phyloP scores from a whole-genome alignment of 1,139 yeast species.

The Suhomyces atakaporum region DNA sequence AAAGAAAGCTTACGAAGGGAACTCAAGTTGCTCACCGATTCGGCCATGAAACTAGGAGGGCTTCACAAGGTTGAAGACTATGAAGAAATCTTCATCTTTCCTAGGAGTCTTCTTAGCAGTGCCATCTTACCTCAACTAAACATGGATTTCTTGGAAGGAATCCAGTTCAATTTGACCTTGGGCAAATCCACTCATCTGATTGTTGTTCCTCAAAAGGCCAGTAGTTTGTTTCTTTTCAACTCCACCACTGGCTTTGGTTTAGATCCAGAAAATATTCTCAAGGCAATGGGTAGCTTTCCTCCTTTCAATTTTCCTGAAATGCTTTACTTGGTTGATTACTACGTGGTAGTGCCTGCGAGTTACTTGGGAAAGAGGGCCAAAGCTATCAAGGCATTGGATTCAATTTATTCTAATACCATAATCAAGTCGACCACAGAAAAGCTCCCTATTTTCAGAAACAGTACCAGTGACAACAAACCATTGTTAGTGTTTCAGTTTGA shows the following conservation, averaged over 20 bases:
- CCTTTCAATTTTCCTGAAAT: constrained; percentile 40
- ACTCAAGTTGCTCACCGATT: not conserved
- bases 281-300: constrained; percentile 26
- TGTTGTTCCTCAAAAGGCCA: constrained; percentile 30
- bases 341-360: constrained; percentile 32
- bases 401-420: not conserved
- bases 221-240: constrained; percentile 38
- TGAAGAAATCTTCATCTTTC: constrained; percentile 24
- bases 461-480: constrained; percentile 28
- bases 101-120: constrained; percentile 23
- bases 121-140: constrained; percentile 15
- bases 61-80: not conserved
- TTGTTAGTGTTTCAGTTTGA: constrained; percentile 38
- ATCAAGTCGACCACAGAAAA: constrained; percentile 10
- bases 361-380: constrained; percentile 4
- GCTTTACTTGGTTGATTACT: constrained; percentile 32
- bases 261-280: constrained; percentile 3
- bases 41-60: not conserved
- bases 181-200: constrained; percentile 10
- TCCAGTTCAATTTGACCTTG: constrained; percentile 12
- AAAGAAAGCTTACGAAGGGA: not conserved
- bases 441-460: constrained; percentile 26
- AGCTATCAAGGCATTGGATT: not conserved
- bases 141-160: constrained; percentile 5
- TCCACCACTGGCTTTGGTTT: constrained; percentile 14